phyloP scores from a whole-genome alignment of 768 basidiomycete species.

The Naematelia aurantialba region DNA sequence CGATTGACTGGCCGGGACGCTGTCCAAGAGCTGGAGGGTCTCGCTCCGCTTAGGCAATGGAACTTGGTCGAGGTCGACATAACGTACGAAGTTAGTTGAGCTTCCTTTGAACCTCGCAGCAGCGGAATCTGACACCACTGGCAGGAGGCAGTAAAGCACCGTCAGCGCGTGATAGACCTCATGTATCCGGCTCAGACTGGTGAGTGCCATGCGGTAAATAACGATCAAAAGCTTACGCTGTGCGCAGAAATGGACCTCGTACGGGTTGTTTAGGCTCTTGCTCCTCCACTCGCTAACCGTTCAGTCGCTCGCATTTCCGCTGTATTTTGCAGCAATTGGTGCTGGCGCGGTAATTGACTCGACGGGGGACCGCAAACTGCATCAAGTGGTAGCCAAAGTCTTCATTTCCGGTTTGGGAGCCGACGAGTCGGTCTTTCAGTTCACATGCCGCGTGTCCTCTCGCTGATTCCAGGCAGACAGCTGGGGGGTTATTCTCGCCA shows the following conservation, averaged over 20 bases:
- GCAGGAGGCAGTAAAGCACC: constrained; percentile 64
- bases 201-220: constrained; percentile 10
- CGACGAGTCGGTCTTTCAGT: constrained; percentile 62
- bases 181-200: constrained; percentile 50
- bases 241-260: constrained; percentile 64
- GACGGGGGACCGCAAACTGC: constrained; percentile 49
- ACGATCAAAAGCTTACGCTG: background rate
- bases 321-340: constrained; percentile 89
- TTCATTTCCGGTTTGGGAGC: constrained; percentile 88
- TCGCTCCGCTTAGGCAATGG: constrained; percentile 81
- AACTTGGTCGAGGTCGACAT: constrained; percentile 91
- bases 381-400: constrained; percentile 73
- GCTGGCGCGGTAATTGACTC: constrained; percentile 58
- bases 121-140: background rate
- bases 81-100: constrained; percentile 62
- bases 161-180: constrained; percentile 62
- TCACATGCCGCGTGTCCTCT: background rate
- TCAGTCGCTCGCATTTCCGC: constrained; percentile 83
- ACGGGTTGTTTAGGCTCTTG: constrained; percentile 31
- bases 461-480: constrained; percentile 50
- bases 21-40: constrained; percentile 66
- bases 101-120: background rate
- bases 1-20: constrained; percentile 74
- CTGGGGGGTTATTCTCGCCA: constrained; percentile 92
- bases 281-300: background rate